phyloP scores from a whole-genome alignment of 805 yeast species.

The Maudiozyma serrabonitensis region DNA sequence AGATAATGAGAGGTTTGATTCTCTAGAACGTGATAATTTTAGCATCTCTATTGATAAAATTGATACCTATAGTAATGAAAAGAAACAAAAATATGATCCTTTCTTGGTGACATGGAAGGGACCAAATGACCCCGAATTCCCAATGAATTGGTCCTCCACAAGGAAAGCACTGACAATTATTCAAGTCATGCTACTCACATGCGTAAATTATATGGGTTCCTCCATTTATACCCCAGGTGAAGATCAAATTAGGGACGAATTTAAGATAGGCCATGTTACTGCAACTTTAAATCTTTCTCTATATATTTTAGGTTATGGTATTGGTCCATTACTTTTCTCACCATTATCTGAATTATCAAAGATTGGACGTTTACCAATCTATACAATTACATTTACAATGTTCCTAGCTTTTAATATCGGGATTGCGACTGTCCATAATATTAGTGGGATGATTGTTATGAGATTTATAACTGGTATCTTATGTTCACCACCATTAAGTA shows the following conservation, averaged over 20 bases:
- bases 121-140: slow-evolving; percentile 44
- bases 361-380: slow-evolving; percentile 43
- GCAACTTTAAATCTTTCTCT: slow-evolving; percentile 43
- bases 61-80: neutral
- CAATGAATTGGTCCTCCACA: slow-evolving; percentile 42
- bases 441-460: slow-evolving; percentile 40
- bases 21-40: neutral
- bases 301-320: slow-evolving; percentile 49
- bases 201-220: slow-evolving; percentile 47
- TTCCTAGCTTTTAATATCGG: slow-evolving; percentile 46
- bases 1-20: neutral
- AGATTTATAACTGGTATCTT: slow-evolving; percentile 47
- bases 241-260: slow-evolving; percentile 33
- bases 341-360: slow-evolving; percentile 47
- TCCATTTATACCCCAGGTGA: slow-evolving; percentile 45
- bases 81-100: slow-evolving; percentile 12
- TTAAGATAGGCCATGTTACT: slow-evolving; percentile 33
- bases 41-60: neutral
- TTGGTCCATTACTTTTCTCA: slow-evolving; percentile 50
- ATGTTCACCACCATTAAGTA: slow-evolving; percentile 44
- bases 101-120: slow-evolving; percentile 16
- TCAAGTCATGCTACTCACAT: slow-evolving; percentile 36
- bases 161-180: slow-evolving; percentile 32
- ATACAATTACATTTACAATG: slow-evolving; percentile 35
- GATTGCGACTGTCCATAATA: slow-evolving; percentile 38